Conservation (phyloP, 2,329 filamentous ascomycete species). For the Fusarium ambrosium region DNA sequence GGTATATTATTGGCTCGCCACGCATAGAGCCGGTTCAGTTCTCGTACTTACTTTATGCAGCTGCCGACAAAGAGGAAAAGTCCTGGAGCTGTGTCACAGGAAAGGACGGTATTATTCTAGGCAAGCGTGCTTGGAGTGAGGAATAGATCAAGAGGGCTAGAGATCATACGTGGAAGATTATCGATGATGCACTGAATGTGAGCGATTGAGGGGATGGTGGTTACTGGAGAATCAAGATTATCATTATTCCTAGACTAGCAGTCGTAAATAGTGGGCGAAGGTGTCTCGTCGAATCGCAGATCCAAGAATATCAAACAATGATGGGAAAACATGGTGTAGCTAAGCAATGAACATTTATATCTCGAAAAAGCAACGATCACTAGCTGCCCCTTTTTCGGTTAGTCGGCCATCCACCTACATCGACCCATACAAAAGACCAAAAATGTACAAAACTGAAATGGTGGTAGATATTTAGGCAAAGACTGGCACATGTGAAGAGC, state of each 20-base stretch:
- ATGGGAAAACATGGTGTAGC: too few species aligned
- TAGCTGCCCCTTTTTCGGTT: not conserved
- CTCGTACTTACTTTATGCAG: too few species aligned
- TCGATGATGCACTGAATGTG: constrained; percentile 40
- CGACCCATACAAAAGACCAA: not conserved
- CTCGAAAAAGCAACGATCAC: not conserved
- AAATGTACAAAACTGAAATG: not conserved
- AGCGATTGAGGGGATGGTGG: not conserved
- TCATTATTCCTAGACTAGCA: not conserved
- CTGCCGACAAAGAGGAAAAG: constrained; percentile 1
- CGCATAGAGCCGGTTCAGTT: not conserved
- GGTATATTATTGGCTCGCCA: not conserved
- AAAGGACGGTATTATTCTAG: constrained; percentile 45
- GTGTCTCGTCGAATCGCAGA: not conserved
- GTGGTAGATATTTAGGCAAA: not conserved
- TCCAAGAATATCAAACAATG: not conserved
- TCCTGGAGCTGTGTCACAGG: constrained; percentile 48
- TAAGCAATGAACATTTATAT: not conserved
- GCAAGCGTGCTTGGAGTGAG: constrained; percentile 46
- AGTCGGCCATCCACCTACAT: not conserved
- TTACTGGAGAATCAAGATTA: not conserved
- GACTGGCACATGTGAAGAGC: not conserved
- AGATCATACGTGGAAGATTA: constrained; percentile 49
- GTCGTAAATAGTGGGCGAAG: not conserved
- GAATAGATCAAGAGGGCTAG: constrained; percentile 46